These are phyloP conservation scores for Xenoacremonium recifei DNA, from an alignment of 2,329 filamentous ascomycete species.

Conservation along the genomic window DNA sequence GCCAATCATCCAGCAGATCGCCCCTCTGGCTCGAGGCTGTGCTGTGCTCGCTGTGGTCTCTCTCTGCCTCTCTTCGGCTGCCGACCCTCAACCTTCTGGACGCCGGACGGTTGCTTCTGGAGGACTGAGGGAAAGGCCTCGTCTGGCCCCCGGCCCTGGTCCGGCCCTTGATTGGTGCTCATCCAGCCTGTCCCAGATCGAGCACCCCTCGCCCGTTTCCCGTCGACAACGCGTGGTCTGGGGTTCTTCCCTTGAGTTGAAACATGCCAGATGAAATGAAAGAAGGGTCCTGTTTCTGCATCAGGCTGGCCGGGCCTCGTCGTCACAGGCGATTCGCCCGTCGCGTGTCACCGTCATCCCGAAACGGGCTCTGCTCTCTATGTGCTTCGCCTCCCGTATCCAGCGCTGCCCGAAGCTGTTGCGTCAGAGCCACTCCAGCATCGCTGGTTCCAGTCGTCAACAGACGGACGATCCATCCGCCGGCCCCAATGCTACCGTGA, in stretches of 20 bases:
- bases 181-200: constrained; percentile 28
- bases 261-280: constrained; percentile 17
- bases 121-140: no score
- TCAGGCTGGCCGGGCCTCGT: constrained; percentile 6
- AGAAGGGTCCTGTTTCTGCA: not conserved
- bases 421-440: not conserved
- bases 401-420: not conserved
- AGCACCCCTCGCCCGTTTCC: constrained; percentile 25
- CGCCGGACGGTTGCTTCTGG: no score
- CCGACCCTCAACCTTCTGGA: no score
- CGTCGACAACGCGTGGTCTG: constrained; percentile 13
- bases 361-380: constrained; percentile 15
- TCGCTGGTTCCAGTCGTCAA: not conserved
- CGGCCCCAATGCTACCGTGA: no score
- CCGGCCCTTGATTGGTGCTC: constrained; percentile 23
- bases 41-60: not conserved
- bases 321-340: constrained; percentile 3
- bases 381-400: not conserved
- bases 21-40: constrained; percentile 10
- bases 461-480: not conserved
- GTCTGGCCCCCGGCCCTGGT: constrained; percentile 21
- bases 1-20: no score
- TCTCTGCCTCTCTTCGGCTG: constrained; percentile 4
- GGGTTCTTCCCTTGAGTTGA: constrained; percentile 20
- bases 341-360: constrained; percentile 7